These are phyloP conservation scores for Plasmopara muralis DNA, from an alignment of 352 stramenopile genomes.

Conservation along the genomic window DNA sequence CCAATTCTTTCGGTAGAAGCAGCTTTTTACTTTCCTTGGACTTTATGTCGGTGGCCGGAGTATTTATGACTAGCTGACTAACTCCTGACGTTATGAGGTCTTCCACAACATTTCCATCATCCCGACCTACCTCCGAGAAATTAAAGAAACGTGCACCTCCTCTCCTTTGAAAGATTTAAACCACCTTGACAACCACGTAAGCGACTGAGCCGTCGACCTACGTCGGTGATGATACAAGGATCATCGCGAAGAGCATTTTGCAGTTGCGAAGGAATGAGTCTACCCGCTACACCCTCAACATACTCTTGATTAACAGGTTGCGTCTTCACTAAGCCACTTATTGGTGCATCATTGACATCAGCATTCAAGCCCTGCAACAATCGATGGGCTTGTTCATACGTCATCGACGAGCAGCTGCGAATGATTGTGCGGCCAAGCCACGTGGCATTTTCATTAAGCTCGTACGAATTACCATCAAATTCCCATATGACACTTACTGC, in stretches of 20 bases:
- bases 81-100: conserved; percentile 58
- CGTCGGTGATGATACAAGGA: conserved; percentile 51
- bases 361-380: conserved; percentile 62
- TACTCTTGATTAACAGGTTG: conserved; percentile 8
- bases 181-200: conserved; percentile 59
- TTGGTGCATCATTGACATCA: conserved; percentile 35
- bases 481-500: conserved; percentile 91
- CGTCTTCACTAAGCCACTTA: conserved; percentile 2
- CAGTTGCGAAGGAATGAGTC: conserved; percentile 45
- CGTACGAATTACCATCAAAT: conserved; percentile 59
- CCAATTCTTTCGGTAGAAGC: conserved; percentile 61
- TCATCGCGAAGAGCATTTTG: conserved; percentile 52
- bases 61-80: conserved; percentile 39
- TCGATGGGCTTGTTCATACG: conserved; percentile 77
- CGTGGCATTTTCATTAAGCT: conserved; percentile 47
- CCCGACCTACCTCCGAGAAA: conserved; percentile 49
- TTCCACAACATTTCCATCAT: conserved; percentile 57
- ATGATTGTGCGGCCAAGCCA: conserved; percentile 94
- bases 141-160: conserved; percentile 84
- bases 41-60: conserved; percentile 3
- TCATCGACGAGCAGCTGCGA: conserved; percentile 89
- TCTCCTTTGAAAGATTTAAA: conserved; percentile 71
- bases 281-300: conserved; percentile 50
- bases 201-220: conserved; percentile 52
- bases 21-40: conserved; percentile 17